These are phyloP conservation scores for Termitomyces titanicus DNA, from an alignment of 768 basidiomycete genomes.

Conservation along the genomic window DNA sequence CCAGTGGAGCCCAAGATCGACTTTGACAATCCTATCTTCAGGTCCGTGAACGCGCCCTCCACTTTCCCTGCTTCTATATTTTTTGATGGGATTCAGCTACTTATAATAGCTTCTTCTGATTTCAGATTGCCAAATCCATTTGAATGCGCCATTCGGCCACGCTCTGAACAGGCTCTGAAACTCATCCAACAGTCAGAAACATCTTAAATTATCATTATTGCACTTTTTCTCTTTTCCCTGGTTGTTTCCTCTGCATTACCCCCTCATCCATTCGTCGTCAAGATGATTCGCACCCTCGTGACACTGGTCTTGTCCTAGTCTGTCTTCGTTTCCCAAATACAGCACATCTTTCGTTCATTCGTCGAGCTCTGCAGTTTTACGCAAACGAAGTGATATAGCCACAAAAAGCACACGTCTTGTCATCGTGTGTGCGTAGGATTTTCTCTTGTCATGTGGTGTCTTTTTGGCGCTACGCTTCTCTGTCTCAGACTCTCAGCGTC, in stretches of 20 bases:
- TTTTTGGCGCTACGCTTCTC: not conserved
- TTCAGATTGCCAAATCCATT: slow-evolving; percentile 45
- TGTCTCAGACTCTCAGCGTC: not conserved
- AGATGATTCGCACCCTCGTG: not conserved
- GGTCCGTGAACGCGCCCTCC: slow-evolving; percentile 33
- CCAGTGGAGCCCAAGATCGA: slow-evolving; percentile 43
- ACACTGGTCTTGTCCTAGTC: not conserved
- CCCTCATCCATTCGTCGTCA: not conserved
- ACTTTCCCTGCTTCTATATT: not conserved
- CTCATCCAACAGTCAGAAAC: slow-evolving; percentile 33
- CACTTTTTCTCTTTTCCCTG: not conserved
- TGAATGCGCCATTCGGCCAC: slow-evolving; percentile 45
- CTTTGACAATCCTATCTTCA: slow-evolving; percentile 62
- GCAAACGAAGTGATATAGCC: not conserved
- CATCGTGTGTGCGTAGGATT: not conserved
- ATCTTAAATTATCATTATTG: slow-evolving; percentile 8
- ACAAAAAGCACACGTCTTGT: not conserved
- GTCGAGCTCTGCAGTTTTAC: not conserved
- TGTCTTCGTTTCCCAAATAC: not conserved
- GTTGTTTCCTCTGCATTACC: not conserved
- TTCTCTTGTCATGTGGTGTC: not conserved
- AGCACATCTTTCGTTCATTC: not conserved
- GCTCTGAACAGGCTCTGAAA: slow-evolving; percentile 41
- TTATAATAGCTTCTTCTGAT: not conserved
- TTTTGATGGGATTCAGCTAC: slow-evolving; percentile 1